phyloP scores from a whole-genome alignment of 2,329 filamentous ascomycete species.

The Sarocladium oryzae region DNA sequence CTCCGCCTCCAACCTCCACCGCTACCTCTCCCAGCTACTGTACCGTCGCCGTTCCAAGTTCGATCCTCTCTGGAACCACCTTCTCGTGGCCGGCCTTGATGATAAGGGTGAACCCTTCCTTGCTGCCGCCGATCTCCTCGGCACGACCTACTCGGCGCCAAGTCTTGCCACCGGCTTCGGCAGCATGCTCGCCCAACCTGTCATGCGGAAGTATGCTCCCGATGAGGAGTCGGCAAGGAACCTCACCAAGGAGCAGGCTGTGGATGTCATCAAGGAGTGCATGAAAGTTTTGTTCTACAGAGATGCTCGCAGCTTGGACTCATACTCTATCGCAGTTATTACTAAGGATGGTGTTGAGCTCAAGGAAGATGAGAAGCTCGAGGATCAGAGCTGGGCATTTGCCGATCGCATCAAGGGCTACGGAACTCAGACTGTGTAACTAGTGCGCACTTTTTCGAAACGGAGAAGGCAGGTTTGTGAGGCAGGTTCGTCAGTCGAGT shows the following conservation, averaged over 20 bases:
- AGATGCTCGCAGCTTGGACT: slow-evolving; percentile 86
- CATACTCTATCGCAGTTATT: slow-evolving; percentile 85
- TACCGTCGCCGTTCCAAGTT: slow-evolving; percentile 94
- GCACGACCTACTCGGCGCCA: slow-evolving; percentile 83
- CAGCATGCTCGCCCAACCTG: slow-evolving; percentile 84
- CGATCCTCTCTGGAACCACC: slow-evolving; percentile 94
- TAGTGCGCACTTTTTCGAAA: neutral
- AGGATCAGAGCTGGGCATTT: slow-evolving; percentile 97
- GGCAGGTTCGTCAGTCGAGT: neutral
- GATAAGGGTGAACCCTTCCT: slow-evolving; percentile 78
- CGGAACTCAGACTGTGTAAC: slow-evolving; percentile 69
- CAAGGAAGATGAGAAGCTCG: slow-evolving; percentile 78
- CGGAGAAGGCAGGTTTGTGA: neutral
- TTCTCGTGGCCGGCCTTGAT: slow-evolving; percentile 86
- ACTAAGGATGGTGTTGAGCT: slow-evolving; percentile 85
- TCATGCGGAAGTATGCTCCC: slow-evolving; percentile 76
- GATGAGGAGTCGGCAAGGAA: slow-evolving; percentile 72
- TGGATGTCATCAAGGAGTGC: slow-evolving; percentile 79
- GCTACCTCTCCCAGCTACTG: slow-evolving; percentile 91
- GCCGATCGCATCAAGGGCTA: slow-evolving; percentile 93
- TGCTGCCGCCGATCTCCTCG: slow-evolving; percentile 83
- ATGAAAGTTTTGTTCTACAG: slow-evolving; percentile 99
- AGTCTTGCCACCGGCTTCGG: slow-evolving; percentile 92
- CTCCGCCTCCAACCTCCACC: slow-evolving; percentile 91
- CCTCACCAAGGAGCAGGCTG: slow-evolving; percentile 70